Conservation (phyloP, 139 green algal genomes). For the Mychonastes homosphaera region DNA sequence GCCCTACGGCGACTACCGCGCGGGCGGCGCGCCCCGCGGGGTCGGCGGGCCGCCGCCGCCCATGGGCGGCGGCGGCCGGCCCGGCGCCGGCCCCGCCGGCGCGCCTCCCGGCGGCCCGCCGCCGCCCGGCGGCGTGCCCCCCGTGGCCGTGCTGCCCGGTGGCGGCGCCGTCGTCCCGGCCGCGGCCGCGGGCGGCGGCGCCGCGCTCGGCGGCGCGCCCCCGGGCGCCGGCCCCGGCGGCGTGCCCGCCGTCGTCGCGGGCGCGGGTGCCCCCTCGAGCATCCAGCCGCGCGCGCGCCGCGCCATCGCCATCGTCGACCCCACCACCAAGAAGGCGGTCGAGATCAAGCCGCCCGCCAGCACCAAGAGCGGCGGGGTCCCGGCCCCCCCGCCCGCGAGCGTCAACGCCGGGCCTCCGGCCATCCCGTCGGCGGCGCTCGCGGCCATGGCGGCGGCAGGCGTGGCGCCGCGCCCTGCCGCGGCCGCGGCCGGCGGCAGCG, state of each 20-base stretch:
- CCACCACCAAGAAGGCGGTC: slow-evolving; percentile 6
- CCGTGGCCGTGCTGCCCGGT: too few relatives aligned
- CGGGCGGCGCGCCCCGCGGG: too few relatives aligned
- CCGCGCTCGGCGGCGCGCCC: not conserved
- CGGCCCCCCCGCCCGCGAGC: not conserved
- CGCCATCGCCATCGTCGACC: slow-evolving; percentile 8
- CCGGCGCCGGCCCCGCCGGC: too few relatives aligned
- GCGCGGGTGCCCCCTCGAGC: not conserved
- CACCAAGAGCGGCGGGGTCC: not conserved
- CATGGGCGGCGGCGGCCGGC: too few relatives aligned
- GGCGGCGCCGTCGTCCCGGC: not conserved
- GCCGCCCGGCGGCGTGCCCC: too few relatives aligned
- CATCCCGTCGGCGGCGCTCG: not conserved
- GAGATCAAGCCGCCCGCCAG: not conserved
- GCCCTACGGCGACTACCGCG: too few relatives aligned
- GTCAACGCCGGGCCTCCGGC: not conserved
- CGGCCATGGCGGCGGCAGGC: not conserved
- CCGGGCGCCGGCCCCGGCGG: not conserved
- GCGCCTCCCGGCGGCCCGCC: too few relatives aligned
- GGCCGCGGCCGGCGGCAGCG: not conserved
- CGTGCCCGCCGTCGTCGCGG: not conserved
- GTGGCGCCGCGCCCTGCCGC: not conserved
- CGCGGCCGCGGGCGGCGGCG: not conserved
- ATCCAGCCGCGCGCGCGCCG: not conserved
- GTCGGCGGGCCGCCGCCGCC: too few relatives aligned